Evolutionary conservation across 148 eudicot species (phyloP).

Genomic region (Chenopodium suecicum): DNA sequence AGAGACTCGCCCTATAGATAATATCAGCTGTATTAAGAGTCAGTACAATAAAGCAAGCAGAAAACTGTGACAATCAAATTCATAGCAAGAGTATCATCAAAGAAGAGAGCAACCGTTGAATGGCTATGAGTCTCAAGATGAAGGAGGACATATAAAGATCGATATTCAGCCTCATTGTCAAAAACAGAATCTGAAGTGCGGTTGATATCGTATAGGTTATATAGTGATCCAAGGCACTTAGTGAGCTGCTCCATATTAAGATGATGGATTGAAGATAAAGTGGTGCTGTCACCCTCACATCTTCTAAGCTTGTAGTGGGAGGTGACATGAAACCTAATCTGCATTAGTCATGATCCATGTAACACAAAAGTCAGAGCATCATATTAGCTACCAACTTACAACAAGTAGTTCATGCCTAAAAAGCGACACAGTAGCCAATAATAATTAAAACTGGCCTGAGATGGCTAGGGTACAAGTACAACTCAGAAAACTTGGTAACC

Average conservation of each 20-base stretch:
- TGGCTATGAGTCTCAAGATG: conserved; percentile 68
- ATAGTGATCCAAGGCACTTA: conserved; percentile 67
- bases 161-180: conserved; percentile 78
- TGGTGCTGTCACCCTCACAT: conserved; percentile 39
- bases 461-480: too few species aligned
- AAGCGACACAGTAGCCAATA: not conserved
- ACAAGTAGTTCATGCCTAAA: not conserved
- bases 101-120: conserved; percentile 41
- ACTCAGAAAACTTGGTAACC: not conserved
- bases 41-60: conserved; percentile 4
- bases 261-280: conserved; percentile 55
- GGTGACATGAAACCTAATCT: conserved; percentile 77
- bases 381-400: not conserved
- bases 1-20: conserved; percentile 65
- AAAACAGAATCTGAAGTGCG: conserved; percentile 36
- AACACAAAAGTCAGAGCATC: not conserved
- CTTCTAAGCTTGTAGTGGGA: conserved; percentile 76
- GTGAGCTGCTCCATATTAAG: conserved; percentile 88
- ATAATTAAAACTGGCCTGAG: too few species aligned
- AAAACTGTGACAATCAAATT: conserved; percentile 12
- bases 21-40: conserved; percentile 16
- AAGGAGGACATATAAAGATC: conserved; percentile 75
- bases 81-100: not conserved
- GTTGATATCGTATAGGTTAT: conserved; percentile 67
- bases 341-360: conserved; percentile 14